Evolutionary conservation across 2,329 filamentous ascomycete species (phyloP).

Genomic region (Bipolaris zeicola): DNA sequence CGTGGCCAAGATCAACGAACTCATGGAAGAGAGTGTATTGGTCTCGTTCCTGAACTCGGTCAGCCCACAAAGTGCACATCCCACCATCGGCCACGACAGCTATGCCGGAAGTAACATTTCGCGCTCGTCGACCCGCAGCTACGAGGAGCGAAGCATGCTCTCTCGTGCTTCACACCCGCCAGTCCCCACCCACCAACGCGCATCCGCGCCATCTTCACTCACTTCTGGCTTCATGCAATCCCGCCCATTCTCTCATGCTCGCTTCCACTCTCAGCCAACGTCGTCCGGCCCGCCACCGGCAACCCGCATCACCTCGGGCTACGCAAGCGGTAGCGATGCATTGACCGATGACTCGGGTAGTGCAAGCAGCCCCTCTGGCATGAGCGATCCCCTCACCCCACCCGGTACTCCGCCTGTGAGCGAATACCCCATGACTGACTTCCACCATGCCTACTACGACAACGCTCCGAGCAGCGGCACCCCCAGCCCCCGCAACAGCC

Average conservation of each 20-base stretch:
- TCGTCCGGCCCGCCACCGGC: constrained; percentile 37
- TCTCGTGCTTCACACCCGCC: constrained; percentile 39
- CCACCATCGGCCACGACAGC: constrained; percentile 50
- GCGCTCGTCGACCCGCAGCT: constrained; percentile 47
- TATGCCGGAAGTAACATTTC: constrained; percentile 48
- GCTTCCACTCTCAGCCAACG: constrained; percentile 46
- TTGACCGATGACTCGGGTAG: constrained; percentile 69
- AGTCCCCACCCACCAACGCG: constrained; percentile 42
- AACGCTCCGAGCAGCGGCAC: constrained; percentile 41
- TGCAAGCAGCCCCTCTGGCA: constrained; percentile 53
- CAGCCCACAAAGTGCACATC: constrained; percentile 55
- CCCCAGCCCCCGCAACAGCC: constrained; percentile 46
- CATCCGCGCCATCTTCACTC: constrained; percentile 48
- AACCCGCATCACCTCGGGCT: constrained; percentile 38
- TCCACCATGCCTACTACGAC: constrained; percentile 45
- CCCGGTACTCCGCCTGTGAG: constrained; percentile 75
- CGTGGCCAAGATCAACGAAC: constrained; percentile 85
- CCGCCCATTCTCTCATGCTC: constrained; percentile 44
- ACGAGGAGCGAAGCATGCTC: constrained; percentile 48
- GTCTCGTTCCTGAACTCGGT: constrained; percentile 84
- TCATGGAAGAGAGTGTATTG: constrained; percentile 97
- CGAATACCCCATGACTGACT: constrained; percentile 54
- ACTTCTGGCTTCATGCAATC: constrained; percentile 46
- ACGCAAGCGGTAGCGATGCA: constrained; percentile 52
- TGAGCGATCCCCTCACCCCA: constrained; percentile 71